Evolutionary conservation across 169 alveolate species (phyloP).

Genomic region (Haemoproteus tartakovskyi): DNA sequence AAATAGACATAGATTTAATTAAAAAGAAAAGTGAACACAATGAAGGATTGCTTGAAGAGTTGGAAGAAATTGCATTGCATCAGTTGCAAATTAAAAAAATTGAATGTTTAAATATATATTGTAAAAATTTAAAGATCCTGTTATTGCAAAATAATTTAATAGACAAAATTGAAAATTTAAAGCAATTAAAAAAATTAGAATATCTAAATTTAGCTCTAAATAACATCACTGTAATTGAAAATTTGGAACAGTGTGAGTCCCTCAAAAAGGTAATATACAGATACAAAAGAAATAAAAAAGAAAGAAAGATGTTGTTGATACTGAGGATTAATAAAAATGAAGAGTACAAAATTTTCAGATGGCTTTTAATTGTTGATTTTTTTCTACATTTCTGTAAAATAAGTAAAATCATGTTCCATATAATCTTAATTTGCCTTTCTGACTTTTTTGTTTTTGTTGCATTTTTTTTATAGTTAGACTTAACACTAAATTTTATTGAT

Average conservation of each 20-base stretch:
- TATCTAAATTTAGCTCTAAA: conserved; percentile 87
- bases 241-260: conserved; percentile 84
- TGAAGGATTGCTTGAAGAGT: conserved; percentile 83
- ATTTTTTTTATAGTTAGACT: conserved; percentile 75
- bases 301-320: not conserved
- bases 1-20: conserved; percentile 72
- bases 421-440: no score
- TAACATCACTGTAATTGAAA: conserved; percentile 82
- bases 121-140: conserved; percentile 86
- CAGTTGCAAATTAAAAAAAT: conserved; percentile 81
- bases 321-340: not conserved
- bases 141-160: conserved; percentile 85
- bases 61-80: conserved; percentile 87
- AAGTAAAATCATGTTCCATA: no score
- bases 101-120: conserved; percentile 82
- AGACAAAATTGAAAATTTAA: conserved; percentile 83
- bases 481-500: conserved; percentile 87
- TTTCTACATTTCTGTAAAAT: no score
- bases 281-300: not conserved
- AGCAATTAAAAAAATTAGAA: conserved; percentile 83
- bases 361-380: not conserved
- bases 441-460: not conserved
- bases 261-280: conserved; percentile 64
- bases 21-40: conserved; percentile 88
- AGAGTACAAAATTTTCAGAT: not conserved